These are phyloP conservation scores for Penicillium bialowiezense DNA, from an alignment of 495 filamentous ascomycete genomes.

Conservation along the genomic window DNA sequence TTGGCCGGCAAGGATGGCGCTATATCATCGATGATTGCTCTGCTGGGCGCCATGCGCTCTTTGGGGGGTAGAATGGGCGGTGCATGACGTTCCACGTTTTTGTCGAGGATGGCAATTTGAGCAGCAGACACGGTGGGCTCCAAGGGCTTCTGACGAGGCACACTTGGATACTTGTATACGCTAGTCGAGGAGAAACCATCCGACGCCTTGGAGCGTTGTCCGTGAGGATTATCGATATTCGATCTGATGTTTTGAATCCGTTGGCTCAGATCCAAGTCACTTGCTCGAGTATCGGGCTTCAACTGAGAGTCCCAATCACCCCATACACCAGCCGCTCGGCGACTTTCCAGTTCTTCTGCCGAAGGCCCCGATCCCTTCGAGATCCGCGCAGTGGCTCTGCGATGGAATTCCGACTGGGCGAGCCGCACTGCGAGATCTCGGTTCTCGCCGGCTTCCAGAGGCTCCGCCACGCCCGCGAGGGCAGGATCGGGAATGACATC, in stretches of 20 bases:
- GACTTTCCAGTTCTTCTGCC: conserved; percentile 52
- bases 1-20: conserved; percentile 28
- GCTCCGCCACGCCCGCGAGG: conserved; percentile 38
- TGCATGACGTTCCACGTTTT: conserved; percentile 28
- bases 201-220: conserved; percentile 9
- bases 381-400: conserved; percentile 59
- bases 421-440: conserved; percentile 74
- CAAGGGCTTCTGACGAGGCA: conserved; percentile 45
- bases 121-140: conserved; percentile 19
- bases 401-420: conserved; percentile 68
- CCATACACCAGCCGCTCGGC: conserved; percentile 62
- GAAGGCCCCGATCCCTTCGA: conserved; percentile 52
- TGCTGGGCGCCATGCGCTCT: conserved; percentile 22
- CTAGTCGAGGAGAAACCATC: conserved; percentile 13
- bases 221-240: conserved; percentile 29
- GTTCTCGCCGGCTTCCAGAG: conserved; percentile 68
- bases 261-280: conserved; percentile 40
- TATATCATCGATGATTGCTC: conserved; percentile 19
- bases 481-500: conserved; percentile 33
- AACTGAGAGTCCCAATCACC: conserved; percentile 52
- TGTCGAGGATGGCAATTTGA: conserved; percentile 22
- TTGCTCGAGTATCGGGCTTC: conserved; percentile 25
- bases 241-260: conserved; percentile 45
- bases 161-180: conserved; percentile 51
- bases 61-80: conserved; percentile 54